Evolutionary conservation across 305 asterid species (phyloP), one percentile per base, ranked within the genome.

Genomic region (Euphrasia arctica): DNA sequence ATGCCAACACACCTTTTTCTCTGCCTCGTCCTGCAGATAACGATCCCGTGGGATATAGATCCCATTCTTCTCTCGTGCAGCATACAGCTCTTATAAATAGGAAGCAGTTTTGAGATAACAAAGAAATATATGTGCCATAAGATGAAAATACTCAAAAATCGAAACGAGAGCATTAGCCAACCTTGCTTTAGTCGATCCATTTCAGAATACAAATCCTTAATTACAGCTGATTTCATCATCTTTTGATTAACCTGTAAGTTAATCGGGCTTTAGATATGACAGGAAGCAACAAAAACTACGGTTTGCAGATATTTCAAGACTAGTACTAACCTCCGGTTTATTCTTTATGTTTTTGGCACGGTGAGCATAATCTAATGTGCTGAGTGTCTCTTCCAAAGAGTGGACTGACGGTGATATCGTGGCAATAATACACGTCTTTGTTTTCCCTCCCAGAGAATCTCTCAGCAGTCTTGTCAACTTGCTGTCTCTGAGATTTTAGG

Each of bases 271-370:
- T 39, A 48, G 59, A 61, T 13, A 36, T 57, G 43, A 39, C 10
- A 39, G 10, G 9, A 39, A 39, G 43, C 2, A 7, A 39, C 43
- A 39, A 1, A 39, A 39, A 8, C 43, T 39, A 39, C 9, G 43
- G 43, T 39, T 7, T 39, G 1, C 11, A 39, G 11, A 39, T 39
- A 6, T 39, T 39, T 39, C 9, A 39, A 0, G 43, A 39, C 43
- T 39, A 39, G 43, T 34, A 75, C 82, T 74, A 60, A 84, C 99
- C 96, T 94, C 97, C 27, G 99, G 99, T 76, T 85, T 94, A 81
- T 94, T 94, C 90, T 90, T 94, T 75, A 94, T 94, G 78, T 89
- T 94, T 77, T 94, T 94, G 81, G 99, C 98, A 36, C 99, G 97
- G 66, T 88, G 89, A 64, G 99, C 99, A 67, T 94, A 94, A 74